Conservation (phyloP, 257 asterid genomes). For the Apocynum venetum region DNA sequence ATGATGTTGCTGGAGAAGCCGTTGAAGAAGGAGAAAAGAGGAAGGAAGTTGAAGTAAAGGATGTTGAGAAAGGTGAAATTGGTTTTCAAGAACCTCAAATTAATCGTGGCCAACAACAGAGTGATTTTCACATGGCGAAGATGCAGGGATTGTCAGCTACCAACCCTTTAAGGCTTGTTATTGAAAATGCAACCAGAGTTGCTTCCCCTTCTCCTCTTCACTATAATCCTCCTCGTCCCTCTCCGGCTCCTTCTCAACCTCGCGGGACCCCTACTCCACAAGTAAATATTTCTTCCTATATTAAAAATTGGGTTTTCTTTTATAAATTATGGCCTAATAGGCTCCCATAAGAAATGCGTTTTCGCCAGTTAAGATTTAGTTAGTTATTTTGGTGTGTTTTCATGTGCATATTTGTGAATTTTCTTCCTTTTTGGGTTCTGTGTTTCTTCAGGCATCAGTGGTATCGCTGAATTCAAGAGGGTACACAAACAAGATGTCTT, state of each 20-base stretch:
- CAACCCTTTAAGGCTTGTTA: conserved; percentile 75
- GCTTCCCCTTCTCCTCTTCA: conserved; percentile 65
- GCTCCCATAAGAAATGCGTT: background rate
- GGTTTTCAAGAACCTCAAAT: conserved; percentile 29
- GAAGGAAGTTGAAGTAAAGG: conserved; percentile 26
- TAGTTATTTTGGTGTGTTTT: background rate
- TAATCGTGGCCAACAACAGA: conserved; percentile 29
- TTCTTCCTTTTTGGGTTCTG: conserved; percentile 3
- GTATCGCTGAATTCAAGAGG: conserved; percentile 68
- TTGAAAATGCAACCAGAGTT: conserved; percentile 66
- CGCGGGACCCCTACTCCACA: conserved; percentile 69
- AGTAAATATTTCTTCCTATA: conserved; percentile 24
- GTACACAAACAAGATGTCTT: conserved; percentile 86
- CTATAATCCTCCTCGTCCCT: conserved; percentile 27
- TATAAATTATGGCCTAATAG: background rate
- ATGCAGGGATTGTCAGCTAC: conserved; percentile 79
- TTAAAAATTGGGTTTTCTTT: no score
- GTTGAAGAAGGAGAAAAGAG: conserved; percentile 24
- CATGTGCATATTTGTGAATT: conserved; percentile 3
- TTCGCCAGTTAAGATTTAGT: background rate
- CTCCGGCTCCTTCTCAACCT: conserved; percentile 37
- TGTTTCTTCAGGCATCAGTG: conserved; percentile 43
- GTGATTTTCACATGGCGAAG: conserved; percentile 56
- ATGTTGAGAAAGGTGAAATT: conserved; percentile 72
- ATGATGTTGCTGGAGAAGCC: conserved; percentile 29